Evolutionary conservation across 1,284 basidiomycete genomes (phyloP).

Genomic region (Melampsora larici-populina): DNA sequence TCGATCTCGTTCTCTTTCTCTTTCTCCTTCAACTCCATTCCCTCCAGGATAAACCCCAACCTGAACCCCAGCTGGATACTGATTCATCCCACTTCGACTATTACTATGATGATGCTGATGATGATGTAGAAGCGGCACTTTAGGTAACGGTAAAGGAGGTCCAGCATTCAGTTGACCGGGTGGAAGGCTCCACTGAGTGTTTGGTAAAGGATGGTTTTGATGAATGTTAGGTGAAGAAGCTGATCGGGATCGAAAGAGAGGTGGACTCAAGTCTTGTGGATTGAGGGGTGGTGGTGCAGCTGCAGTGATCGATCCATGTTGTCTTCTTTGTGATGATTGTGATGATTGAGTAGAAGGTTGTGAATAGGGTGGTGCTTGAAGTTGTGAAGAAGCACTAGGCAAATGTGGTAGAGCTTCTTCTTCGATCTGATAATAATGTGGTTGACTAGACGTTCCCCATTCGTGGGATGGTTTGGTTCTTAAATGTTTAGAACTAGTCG

Average conservation of each 20-base stretch:
- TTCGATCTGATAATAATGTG: conserved; percentile 41
- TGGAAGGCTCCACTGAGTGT: not conserved
- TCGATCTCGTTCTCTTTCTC: too few species aligned
- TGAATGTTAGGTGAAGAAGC: conserved; percentile 58
- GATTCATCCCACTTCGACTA: not conserved
- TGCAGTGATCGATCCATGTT: not conserved
- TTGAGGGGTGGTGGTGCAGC: not conserved
- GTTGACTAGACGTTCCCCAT: conserved; percentile 44
- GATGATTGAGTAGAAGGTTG: too few species aligned
- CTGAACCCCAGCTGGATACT: too few species aligned
- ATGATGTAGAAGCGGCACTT: not conserved
- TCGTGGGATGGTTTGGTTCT: conserved; percentile 48
- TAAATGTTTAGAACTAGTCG: conserved; percentile 48
- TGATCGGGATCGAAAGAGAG: conserved; percentile 55
- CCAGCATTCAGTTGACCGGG: not conserved
- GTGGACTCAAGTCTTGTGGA: conserved; percentile 44
- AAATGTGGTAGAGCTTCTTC: conserved; percentile 23
- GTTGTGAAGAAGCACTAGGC: conserved; percentile 21
- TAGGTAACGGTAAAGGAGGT: conserved; percentile 24
- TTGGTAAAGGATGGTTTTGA: conserved; percentile 47
- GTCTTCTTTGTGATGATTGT: too few species aligned
- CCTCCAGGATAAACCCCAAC: too few species aligned
- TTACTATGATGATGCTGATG: too few species aligned
- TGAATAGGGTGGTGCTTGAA: too few species aligned
- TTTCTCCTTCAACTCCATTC: too few species aligned